Percentiles rank a stretch among this genome's conserved stretches.
These are phyloP conservation scores for Hansfordia pulvinata DNA, from an alignment of 2,329 filamentous ascomycete genomes.

Conservation along the genomic window DNA sequence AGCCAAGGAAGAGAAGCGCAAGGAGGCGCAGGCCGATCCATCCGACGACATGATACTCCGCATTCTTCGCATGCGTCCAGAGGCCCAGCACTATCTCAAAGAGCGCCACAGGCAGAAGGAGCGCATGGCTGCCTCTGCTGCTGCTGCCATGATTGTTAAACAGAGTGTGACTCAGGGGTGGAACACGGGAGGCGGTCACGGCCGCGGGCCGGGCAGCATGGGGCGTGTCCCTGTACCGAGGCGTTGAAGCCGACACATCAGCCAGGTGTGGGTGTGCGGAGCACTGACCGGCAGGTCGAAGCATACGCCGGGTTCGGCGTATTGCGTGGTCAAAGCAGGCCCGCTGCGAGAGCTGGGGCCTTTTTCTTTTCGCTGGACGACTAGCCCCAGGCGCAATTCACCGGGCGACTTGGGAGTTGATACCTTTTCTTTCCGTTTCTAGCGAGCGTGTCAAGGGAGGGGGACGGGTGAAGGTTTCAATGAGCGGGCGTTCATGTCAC, in stretches of 20 bases:
- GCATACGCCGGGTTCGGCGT: too few species aligned
- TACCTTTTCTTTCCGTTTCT: too few species aligned
- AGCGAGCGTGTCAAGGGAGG: too few species aligned
- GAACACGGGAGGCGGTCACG: constrained; percentile 25
- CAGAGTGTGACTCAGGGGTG: constrained; percentile 62
- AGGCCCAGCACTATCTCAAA: constrained; percentile 75
- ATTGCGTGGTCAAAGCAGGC: too few species aligned
- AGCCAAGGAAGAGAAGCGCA: constrained; percentile 89
- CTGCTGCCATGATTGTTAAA: constrained; percentile 86
- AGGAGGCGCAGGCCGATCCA: constrained; percentile 89
- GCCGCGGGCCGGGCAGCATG: constrained; percentile 24
- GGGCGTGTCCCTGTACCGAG: constrained; percentile 28
- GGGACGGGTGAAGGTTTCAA: too few species aligned
- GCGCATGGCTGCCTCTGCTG: constrained; percentile 75
- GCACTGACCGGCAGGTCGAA: constrained; percentile 2
- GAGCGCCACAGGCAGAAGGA: constrained; percentile 91
- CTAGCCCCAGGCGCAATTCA: too few species aligned
- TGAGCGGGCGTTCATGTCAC: too few species aligned
- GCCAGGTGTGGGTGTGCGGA: too few species aligned
- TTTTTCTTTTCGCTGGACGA: too few species aligned
- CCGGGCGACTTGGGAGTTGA: too few species aligned
- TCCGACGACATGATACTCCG: constrained; percentile 96
- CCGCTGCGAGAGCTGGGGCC: too few species aligned
- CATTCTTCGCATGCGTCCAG: constrained; percentile 87
- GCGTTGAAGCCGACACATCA: constrained; percentile 22